Base-by-base conservation (phyloP, 768 basidiomycete species). In the Boletellus emodensis region DNA sequence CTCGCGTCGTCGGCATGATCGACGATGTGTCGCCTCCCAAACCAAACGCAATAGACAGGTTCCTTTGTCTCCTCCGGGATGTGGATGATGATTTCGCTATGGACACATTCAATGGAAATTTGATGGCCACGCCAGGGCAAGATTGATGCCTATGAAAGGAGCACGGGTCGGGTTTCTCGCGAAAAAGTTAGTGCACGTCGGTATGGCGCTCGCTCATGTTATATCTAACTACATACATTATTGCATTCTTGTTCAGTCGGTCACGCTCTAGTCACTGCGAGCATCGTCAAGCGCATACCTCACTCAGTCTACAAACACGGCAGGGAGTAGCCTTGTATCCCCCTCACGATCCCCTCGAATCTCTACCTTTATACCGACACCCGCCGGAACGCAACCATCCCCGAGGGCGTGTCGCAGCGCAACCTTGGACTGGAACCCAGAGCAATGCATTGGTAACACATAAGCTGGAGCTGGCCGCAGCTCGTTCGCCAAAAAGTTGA, bases 401-500 rank as follows among this genome's bases (percentile, higher is more conserved):
- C 89, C 90, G 15, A 94, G 73, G 3, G 78, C 86, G 6, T 68
- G 65, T 61, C 83, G 82, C 58, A 93, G 66, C 2, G 83, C 86
- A 8, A 88, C 63, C 65, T 92, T 90, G 33, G 79, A 78, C n/a
- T 76, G 74, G 61, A 91, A 88, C 4, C 90, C 90, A 3, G 86
- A 81, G 59, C 90, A 93, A 62, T 93, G 91, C 82, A 93, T 86
- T 0, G 90, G 90, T 0, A 92, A 72, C 40, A 92, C 67, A 55
- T 85, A 91, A 1, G 74, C 75, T 1, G 87, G 88, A 0, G 80
- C 65, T 11, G 89, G 87, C 7, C 55, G 63, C 28, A 91, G 67
- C 46, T 75, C 59, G n/a, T 74, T 69, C 1, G 84, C 76, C 32
- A 93, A 68, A 65, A 88, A 91, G 12, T 84, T 67, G 45, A 91